These are phyloP conservation scores for Coemansia umbellata DNA, from an alignment of 192 early-diverging fungal species.

Conservation along the genomic window DNA sequence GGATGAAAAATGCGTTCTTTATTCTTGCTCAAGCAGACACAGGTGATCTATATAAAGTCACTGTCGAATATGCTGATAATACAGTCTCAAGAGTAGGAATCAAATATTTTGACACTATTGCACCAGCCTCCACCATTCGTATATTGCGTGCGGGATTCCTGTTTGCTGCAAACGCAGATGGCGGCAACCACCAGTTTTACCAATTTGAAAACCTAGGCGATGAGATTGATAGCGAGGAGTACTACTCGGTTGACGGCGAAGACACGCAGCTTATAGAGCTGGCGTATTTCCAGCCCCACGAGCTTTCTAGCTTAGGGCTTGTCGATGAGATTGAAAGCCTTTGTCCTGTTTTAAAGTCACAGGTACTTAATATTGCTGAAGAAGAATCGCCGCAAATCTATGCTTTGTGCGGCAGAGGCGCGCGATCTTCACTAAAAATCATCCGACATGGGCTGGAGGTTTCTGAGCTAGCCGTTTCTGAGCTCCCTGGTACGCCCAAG, in stretches of 20 bases:
- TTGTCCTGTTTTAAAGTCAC: conserved; percentile 76
- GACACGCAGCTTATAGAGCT: conserved; percentile 51
- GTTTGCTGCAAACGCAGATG: conserved; percentile 80
- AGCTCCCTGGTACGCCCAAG: conserved; percentile 88
- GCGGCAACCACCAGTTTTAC: conserved; percentile 90
- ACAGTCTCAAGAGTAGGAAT: conserved; percentile 69
- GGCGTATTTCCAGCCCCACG: conserved; percentile 69
- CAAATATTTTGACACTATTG: conserved; percentile 94
- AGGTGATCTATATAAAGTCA: conserved; percentile 93
- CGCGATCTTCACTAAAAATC: conserved; percentile 78
- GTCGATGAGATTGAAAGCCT: conserved; percentile 89
- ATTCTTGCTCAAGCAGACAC: conserved; percentile 85
- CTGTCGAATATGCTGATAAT: conserved; percentile 70
- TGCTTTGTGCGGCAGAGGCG: conserved; percentile 78
- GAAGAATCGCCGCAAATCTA: conserved; percentile 97
- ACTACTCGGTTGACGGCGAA: background rate
- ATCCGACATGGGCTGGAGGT: conserved; percentile 91
- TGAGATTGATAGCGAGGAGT: conserved; percentile 51
- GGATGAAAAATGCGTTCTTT: conserved; percentile 85
- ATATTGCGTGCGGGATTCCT: conserved; percentile 92
- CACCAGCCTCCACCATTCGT: conserved; percentile 71
- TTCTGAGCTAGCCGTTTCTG: conserved; percentile 85
- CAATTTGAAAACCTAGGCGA: conserved; percentile 94
- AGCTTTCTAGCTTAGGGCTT: conserved; percentile 76
- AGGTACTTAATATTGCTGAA: conserved; percentile 81